Base-by-base conservation (phyloP, 1,284 basidiomycete species). In the Rhizoctonia solani region DNA sequence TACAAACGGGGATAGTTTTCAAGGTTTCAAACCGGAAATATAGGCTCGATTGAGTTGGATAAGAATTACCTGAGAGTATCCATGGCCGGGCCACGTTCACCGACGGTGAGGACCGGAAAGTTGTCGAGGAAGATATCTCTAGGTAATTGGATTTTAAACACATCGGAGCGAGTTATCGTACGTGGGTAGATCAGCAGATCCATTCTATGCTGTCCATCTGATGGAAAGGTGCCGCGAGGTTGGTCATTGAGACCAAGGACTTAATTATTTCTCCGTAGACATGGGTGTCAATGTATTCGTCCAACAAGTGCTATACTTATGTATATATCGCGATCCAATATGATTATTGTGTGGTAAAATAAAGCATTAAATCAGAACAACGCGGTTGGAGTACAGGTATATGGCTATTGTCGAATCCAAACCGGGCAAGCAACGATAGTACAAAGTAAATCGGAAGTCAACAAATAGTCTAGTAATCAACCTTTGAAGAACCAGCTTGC, bases 401-500 rank as follows among this genome's bases (percentile, higher is more conserved):
- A 65, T 49, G 37, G 59, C 39, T 21, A 30, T 34, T 42, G 49
- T 50, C 23, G 44, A 13, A 49, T 39, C 44, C 59, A 44, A 37
- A 34, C 41, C n/a, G 59, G 47, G 52, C 34, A 44, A 25, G 27
- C 29, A 53, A 37, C 59, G 47, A 52, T 47, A 46, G 25, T 32
- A 65, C 49, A 52, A 32, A 65, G 39, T 42, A 53, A 65, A 65
- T 49, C 59, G 14, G 50, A 50, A 53, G 39, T 53, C 37, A 23
- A 53, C 59, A 50, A 23, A 65, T 14, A 42, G 27, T 65, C 59
- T 65, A 65, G 29, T 65, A 21, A 53, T 29, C 11, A 65, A 39
- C 49, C 52, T 32, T 69, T 73, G 83, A 92, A 92, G 79, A 92
- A 92, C 90, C 90, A 92, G 59, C 90, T 92, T 56, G 90, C 89